Conservation (phyloP, 2,329 filamentous ascomycete species). For the Penicillium crustosum region DNA sequence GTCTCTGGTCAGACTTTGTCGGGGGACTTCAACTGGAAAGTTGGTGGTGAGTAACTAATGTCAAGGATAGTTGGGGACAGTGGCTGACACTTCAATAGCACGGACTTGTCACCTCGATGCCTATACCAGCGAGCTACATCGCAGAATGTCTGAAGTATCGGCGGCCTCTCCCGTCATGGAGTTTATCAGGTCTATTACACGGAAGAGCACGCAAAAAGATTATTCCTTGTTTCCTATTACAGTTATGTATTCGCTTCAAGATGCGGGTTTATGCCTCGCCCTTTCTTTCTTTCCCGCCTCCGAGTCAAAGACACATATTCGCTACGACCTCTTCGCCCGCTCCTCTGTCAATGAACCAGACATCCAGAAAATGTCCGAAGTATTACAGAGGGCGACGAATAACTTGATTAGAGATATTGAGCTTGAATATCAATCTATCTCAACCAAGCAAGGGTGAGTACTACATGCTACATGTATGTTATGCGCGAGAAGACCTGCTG, state of each 20-base stretch:
- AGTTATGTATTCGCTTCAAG: constrained; percentile 23
- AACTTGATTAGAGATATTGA: constrained; percentile 13
- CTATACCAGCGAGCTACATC: constrained; percentile 5
- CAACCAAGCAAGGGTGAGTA: constrained; percentile 6
- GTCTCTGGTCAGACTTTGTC: constrained; percentile 29
- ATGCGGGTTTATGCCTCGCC: constrained; percentile 21
- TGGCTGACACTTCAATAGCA: not conserved
- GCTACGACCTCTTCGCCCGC: constrained; percentile 32
- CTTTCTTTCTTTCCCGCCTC: constrained; percentile 31
- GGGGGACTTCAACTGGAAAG: constrained; percentile 38
- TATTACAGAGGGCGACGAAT: constrained; percentile 3
- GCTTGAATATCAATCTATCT: constrained; percentile 12
- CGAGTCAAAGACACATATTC: constrained; percentile 27
- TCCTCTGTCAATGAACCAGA: not conserved
- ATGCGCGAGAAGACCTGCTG: not conserved
- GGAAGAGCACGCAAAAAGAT: not conserved
- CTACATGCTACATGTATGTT: not conserved
- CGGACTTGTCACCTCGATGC: constrained; percentile 3
- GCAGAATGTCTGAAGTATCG: not conserved
- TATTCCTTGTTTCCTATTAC: constrained; percentile 26
- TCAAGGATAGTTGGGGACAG: not conserved
- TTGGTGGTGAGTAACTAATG: constrained; percentile 23
- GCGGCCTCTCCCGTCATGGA: constrained; percentile 2
- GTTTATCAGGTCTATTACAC: constrained; percentile 1
- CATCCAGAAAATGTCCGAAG: not conserved